phyloP scores from a whole-genome alignment of 75 land plant species.

The Sequoia sempervirens region DNA sequence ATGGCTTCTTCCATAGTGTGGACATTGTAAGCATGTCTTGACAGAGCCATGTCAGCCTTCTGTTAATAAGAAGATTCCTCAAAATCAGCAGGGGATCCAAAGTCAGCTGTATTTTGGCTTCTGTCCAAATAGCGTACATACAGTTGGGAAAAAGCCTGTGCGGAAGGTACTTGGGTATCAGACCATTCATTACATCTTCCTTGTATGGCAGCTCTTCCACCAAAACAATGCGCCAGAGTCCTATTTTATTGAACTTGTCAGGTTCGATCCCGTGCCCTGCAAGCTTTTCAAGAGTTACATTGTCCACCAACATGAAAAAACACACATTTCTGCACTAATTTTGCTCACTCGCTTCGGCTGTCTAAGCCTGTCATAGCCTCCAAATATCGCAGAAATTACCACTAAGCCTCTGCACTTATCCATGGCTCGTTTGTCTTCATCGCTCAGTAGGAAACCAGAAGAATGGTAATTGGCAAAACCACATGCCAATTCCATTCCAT shows the following conservation, averaged over 20 bases:
- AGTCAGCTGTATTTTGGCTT: conserved; percentile 54
- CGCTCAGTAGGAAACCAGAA: not conserved
- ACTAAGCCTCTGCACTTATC: conserved; percentile 47
- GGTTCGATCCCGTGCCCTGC: conserved; percentile 21
- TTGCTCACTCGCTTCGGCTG: conserved; percentile 55
- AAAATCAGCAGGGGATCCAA: conserved; percentile 55
- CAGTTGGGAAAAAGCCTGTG: conserved; percentile 68
- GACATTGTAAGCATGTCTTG: conserved; percentile 45
- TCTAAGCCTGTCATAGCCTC: conserved; percentile 58
- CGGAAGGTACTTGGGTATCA: conserved; percentile 56
- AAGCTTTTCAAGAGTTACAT: conserved; percentile 30
- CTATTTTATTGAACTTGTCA: conserved; percentile 20
- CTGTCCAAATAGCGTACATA: conserved; percentile 62
- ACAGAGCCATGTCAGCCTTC: conserved; percentile 48
- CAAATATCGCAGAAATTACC: conserved; percentile 61
- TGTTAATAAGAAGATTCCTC: conserved; percentile 31
- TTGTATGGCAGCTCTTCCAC: conserved; percentile 34
- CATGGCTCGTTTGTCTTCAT: conserved; percentile 50
- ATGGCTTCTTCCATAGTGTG: conserved; percentile 74
- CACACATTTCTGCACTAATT: conserved; percentile 35
- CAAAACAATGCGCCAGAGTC: conserved; percentile 47
- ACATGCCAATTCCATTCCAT: not conserved
- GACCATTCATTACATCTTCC: conserved; percentile 55
- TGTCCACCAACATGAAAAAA: conserved; percentile 72
- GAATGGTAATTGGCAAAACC: not conserved